A percentile compares a stretch with the other conserved stretches of the same genome.
Conservation (phyloP, 1,284 basidiomycete genomes). For the Trametes polyzona region DNA sequence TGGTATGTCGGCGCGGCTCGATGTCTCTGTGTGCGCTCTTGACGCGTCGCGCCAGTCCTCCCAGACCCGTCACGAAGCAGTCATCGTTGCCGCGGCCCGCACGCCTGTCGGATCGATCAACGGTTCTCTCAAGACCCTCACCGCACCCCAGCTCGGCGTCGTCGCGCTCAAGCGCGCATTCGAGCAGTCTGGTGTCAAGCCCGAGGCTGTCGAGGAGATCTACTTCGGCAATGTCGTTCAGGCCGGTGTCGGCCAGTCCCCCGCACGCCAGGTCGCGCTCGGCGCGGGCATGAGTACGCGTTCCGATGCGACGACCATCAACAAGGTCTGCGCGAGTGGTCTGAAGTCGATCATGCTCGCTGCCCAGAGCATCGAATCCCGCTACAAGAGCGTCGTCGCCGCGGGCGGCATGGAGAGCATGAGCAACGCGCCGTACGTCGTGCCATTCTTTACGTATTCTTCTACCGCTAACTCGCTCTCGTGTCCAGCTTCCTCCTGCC, state of each 20-base stretch:
- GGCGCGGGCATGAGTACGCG: constrained; percentile 79
- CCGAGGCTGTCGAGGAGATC: constrained; percentile 88
- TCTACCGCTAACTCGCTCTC: constrained; percentile 5
- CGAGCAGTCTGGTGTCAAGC: constrained; percentile 78
- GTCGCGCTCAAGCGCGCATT: constrained; percentile 92
- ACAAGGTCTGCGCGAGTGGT: constrained; percentile 98
- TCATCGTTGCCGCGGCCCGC: constrained; percentile 93
- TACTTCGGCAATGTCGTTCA: constrained; percentile 98
- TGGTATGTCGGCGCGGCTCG: constrained; percentile 34
- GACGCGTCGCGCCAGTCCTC: constrained; percentile 30
- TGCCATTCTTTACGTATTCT: neutral
- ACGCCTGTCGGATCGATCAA: constrained; percentile 96
- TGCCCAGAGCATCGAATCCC: constrained; percentile 87
- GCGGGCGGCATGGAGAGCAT: constrained; percentile 99
- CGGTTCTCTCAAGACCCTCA: constrained; percentile 86
- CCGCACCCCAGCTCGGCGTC: constrained; percentile 90
- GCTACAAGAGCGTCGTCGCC: constrained; percentile 85
- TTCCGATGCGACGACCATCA: constrained; percentile 98
- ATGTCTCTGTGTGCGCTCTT: neutral
- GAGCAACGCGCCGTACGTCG: constrained; percentile 89
- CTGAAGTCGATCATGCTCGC: constrained; percentile 95
- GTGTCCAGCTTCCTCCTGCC: constrained; percentile 84
- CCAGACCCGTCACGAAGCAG: constrained; percentile 68
- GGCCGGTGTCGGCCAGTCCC: constrained; percentile 94
- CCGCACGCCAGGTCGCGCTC: constrained; percentile 94